Conservation (phyloP, 495 filamentous ascomycete species). For the Penicillium robsamsonii region DNA sequence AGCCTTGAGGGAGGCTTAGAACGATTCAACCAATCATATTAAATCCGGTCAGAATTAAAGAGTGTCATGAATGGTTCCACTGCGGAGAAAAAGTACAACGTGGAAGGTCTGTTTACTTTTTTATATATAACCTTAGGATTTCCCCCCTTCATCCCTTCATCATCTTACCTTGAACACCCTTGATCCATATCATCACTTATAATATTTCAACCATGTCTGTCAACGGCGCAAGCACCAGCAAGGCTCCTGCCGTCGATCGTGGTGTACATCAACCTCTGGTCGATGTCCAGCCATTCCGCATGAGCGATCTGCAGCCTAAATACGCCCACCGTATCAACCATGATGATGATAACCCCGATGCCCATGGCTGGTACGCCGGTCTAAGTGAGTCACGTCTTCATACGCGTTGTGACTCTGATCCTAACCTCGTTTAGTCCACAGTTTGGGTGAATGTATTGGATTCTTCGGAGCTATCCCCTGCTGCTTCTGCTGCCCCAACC, state of each 20-base stretch:
- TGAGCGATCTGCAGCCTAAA: constrained; percentile 81
- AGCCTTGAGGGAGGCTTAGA: constrained; percentile 9
- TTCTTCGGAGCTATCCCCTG: constrained; percentile 86
- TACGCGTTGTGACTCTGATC: not conserved
- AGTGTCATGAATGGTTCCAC: not conserved
- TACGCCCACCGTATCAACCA: constrained; percentile 77
- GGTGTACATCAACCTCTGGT: constrained; percentile 47
- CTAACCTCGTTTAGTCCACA: constrained; percentile 56
- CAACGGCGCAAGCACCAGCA: constrained; percentile 37
- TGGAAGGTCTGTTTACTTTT: not conserved
- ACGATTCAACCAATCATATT: not conserved
- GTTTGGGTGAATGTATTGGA: constrained; percentile 73
- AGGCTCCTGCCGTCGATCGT: constrained; percentile 36
- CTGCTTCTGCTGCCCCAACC: constrained; percentile 91
- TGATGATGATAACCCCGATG: constrained; percentile 61
- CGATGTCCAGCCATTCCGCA: constrained; percentile 75
- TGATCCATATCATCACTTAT: not conserved
- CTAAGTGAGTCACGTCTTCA: constrained; percentile 61
- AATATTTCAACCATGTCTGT: constrained; percentile 27
- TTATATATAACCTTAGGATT: constrained; percentile 9
- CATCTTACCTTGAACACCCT: not conserved
- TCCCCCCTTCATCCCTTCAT: not conserved
- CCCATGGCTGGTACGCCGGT: constrained; percentile 85
- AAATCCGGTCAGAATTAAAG: not conserved
- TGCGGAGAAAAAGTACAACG: constrained; percentile 1